Evolutionary conservation across 108 stramenopile species (phyloP), one percentile per base, ranked within the genome.

Genomic region (Cylindrotheca fusiformis): DNA sequence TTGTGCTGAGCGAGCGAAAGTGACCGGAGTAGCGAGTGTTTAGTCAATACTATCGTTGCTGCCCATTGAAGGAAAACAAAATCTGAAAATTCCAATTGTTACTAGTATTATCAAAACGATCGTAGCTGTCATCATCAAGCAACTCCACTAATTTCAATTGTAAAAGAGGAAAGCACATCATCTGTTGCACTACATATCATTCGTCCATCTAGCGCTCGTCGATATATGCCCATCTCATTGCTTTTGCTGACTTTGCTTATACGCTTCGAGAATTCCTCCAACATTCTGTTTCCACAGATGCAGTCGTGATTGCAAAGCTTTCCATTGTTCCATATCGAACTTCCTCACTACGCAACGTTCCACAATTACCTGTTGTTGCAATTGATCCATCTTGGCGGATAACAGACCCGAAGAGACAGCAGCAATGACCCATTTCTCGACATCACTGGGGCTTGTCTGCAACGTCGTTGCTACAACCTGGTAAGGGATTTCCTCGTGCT

Each of bases 321-420:
- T 87, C 91, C 91, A 93, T 66, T 93, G 86, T n/a, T 82, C 72
- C 56, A 73, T 72, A 25, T 88, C 88, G 58, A 93, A 93, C 59
- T 81, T 74, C 58, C 91, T 65, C 0, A 90, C 87, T 8, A 80
- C 88, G 58, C 84, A 85, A 48, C 92, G 73, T 63, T 90, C 86
- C 23, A 94, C 93, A 65, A 90, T 79, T 12, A 94, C 85, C 53
- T 78, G 84, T 57, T 85, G 55, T 32, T 76, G 71, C 47, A 94
- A 62, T 57, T 94, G 93, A 61, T 94, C 93, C 89, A 94, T 94
- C 69, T 91, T 94, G 59, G 89, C 88, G 20, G 81, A 75, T 58
- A 94, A 69, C 48, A 94, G 70, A 6, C 89, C 93, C 18, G 78
- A 83, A 32, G 80, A 78, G 21, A 94, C 84, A 20, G 84, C 93